phyloP scores from a whole-genome alignment of 1,139 yeast species.

The Suhomyces bribrorum region DNA sequence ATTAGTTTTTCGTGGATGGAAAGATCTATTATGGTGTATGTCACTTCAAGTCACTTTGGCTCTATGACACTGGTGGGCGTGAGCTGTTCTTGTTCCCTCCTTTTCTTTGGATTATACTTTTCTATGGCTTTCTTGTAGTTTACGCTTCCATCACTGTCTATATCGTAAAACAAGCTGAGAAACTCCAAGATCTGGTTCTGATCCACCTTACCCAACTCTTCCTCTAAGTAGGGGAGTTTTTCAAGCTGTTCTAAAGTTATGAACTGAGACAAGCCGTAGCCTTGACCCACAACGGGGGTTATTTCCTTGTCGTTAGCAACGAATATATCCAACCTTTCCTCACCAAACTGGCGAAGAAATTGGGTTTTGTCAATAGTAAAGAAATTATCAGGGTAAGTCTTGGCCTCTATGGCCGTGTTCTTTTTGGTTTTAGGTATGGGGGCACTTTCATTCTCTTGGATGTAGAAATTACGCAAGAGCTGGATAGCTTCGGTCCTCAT shows the following conservation, averaged over 20 bases:
- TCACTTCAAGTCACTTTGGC: too few species aligned
- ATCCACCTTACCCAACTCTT: constrained; percentile 17
- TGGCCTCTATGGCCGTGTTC: constrained; percentile 68
- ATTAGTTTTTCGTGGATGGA: too few species aligned
- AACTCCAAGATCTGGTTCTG: constrained; percentile 29
- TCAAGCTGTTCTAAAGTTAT: constrained; percentile 20
- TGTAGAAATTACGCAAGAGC: constrained; percentile 76
- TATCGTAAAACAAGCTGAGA: constrained; percentile 32
- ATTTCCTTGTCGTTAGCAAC: constrained; percentile 23
- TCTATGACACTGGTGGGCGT: background rate
- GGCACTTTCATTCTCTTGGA: constrained; percentile 81
- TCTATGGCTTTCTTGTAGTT: constrained; percentile 25
- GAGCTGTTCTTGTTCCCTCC: constrained; percentile 12
- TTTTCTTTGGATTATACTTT: constrained; percentile 23
- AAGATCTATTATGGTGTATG: too few species aligned
- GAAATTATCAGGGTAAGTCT: constrained; percentile 58
- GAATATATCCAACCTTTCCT: constrained; percentile 24
- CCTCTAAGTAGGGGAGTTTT: constrained; percentile 25
- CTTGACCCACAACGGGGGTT: constrained; percentile 30
- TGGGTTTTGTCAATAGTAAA: constrained; percentile 40
- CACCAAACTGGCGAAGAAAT: constrained; percentile 54
- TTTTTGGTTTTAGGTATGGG: constrained; percentile 80
- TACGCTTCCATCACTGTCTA: constrained; percentile 27
- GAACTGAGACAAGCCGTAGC: constrained; percentile 29
- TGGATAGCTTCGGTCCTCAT: constrained; percentile 80